phyloP scores from a whole-genome alignment of 352 stramenopile genomes.

The Phytophthora crassamura region DNA sequence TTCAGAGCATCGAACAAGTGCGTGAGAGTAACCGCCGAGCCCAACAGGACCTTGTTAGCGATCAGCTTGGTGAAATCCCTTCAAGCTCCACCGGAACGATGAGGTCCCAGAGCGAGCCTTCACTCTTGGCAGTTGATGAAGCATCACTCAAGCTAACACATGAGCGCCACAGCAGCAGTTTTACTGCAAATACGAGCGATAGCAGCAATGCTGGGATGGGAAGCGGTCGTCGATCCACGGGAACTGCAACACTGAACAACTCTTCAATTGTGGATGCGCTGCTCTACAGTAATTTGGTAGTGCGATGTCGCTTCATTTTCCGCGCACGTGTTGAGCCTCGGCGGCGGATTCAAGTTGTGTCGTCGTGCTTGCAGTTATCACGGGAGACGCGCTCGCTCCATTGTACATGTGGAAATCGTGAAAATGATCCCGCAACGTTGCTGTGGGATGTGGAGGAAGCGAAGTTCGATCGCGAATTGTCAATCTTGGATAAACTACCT shows the following conservation, averaged over 20 bases:
- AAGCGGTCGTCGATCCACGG: slow-evolving; percentile 13
- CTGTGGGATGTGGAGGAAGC: slow-evolving; percentile 80
- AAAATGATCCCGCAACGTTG: slow-evolving; percentile 73
- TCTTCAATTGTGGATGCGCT: slow-evolving; percentile 80
- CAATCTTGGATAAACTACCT: slow-evolving; percentile 64
- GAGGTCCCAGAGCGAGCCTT: slow-evolving; percentile 35
- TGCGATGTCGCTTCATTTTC: slow-evolving; percentile 83
- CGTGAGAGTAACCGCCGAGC: slow-evolving; percentile 54
- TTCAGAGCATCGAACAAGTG: slow-evolving; percentile 77
- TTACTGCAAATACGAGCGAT: slow-evolving; percentile 18
- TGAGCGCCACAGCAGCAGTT: slow-evolving; percentile 35
- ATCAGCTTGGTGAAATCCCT: slow-evolving; percentile 27
- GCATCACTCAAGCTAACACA: slow-evolving; percentile 18
- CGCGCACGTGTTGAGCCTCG: slow-evolving; percentile 77
- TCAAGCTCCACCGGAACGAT: slow-evolving; percentile 18
- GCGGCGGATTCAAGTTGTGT: slow-evolving; percentile 70
- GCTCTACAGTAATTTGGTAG: slow-evolving; percentile 83
- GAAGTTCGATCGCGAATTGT: slow-evolving; percentile 74
- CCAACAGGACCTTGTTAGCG: slow-evolving; percentile 46
- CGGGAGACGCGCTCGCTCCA: slow-evolving; percentile 71
- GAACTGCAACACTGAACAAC: slow-evolving; percentile 42
- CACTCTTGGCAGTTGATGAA: slow-evolving; percentile 21
- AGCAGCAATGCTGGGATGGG: slow-evolving; percentile 15
- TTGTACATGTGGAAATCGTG: slow-evolving; percentile 70
- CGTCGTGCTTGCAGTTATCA: slow-evolving; percentile 76